A percentile compares a stretch with the other conserved stretches of the same genome.
These are phyloP conservation scores for Cryptosporidium bovis DNA, from an alignment of 169 alveolate genomes.

Conservation along the genomic window DNA sequence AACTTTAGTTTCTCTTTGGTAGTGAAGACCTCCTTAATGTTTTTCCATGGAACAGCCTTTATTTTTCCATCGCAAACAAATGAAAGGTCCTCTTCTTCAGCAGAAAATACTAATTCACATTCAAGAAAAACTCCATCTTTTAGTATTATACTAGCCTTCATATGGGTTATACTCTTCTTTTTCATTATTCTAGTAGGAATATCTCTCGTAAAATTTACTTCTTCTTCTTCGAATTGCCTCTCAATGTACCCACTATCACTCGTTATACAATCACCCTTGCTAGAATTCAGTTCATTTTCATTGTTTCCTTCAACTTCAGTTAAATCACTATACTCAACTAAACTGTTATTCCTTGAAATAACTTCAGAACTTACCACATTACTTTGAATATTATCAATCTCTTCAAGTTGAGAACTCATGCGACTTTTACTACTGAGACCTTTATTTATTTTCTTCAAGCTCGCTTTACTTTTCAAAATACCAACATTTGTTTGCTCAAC, in stretches of 20 bases:
- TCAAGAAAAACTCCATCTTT: slow-evolving; percentile 28
- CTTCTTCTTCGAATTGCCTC: slow-evolving; percentile 39
- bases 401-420: neutral
- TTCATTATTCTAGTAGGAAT: slow-evolving; percentile 16
- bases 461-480: no score
- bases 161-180: neutral
- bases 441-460: no score
- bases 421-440: neutral
- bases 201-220: slow-evolving; percentile 20
- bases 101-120: slow-evolving; percentile 39
- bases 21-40: slow-evolving; percentile 39
- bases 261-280: neutral
- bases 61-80: slow-evolving; percentile 58
- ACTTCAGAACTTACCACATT: neutral
- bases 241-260: neutral
- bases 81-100: slow-evolving; percentile 31
- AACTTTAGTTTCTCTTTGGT: slow-evolving; percentile 22
- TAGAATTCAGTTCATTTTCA: neutral
- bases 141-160: slow-evolving; percentile 48
- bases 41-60: slow-evolving; percentile 62
- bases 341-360: neutral
- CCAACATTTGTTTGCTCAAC: neutral
- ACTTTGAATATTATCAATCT: neutral
- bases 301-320: neutral
- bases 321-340: neutral